Evolutionary conservation across 257 asterid species (phyloP).

Genomic region (Asclepias syriaca): DNA sequence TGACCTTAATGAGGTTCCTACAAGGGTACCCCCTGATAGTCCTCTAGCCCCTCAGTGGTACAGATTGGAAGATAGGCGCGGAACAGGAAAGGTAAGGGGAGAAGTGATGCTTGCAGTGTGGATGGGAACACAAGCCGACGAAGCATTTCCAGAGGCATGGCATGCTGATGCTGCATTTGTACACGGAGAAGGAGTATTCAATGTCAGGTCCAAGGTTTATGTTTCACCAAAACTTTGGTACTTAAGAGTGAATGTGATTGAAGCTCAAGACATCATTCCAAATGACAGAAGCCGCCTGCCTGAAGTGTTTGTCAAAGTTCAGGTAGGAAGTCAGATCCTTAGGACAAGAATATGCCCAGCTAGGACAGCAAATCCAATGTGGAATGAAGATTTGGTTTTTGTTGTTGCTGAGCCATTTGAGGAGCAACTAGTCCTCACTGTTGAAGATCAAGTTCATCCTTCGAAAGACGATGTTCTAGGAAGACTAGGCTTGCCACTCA

Average conservation of each 20-base stretch:
- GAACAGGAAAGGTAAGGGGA: conserved; percentile 49
- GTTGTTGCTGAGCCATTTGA: conserved; percentile 80
- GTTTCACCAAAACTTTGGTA: conserved; percentile 83
- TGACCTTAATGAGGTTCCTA: conserved; percentile 65
- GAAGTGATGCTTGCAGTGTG: conserved; percentile 68
- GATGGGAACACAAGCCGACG: conserved; percentile 83
- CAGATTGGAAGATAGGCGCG: conserved; percentile 50
- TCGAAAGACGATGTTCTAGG: conserved; percentile 60
- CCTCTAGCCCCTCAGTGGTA: conserved; percentile 88
- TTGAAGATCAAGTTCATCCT: conserved; percentile 59
- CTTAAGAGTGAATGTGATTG: conserved; percentile 63
- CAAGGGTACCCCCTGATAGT: conserved; percentile 77
- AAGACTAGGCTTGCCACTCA: conserved; percentile 41
- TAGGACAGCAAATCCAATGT: conserved; percentile 54
- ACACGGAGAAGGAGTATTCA: conserved; percentile 57
- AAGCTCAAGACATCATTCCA: conserved; percentile 65
- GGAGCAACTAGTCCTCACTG: conserved; percentile 53
- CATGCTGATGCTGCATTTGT: conserved; percentile 69
- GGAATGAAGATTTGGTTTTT: conserved; percentile 72
- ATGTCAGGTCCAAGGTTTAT: conserved; percentile 63
- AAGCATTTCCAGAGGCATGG: conserved; percentile 79
- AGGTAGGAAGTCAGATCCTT: conserved; percentile 57
- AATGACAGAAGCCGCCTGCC: conserved; percentile 45
- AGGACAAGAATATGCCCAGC: conserved; percentile 43
- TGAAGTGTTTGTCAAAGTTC: conserved; percentile 47